These are phyloP conservation scores for Daedaleopsis sinensis DNA, from an alignment of 768 basidiomycete species.

Conservation along the genomic window DNA sequence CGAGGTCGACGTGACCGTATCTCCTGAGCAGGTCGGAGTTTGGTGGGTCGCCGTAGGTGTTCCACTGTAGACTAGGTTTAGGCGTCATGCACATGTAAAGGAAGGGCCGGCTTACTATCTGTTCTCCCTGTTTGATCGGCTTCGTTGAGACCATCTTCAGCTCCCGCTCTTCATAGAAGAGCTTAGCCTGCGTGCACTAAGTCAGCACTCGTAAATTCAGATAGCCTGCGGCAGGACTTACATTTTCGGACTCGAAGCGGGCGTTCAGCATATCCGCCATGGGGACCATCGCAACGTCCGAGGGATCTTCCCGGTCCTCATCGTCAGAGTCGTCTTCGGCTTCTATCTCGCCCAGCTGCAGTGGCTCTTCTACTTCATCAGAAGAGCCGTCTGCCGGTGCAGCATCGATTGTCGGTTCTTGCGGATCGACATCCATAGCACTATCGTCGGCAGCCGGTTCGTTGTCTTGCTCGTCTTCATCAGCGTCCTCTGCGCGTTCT, in stretches of 20 bases:
- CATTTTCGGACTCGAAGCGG: conserved; percentile 81
- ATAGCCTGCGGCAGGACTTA: conserved; percentile 36
- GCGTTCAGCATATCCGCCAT: conserved; percentile 98
- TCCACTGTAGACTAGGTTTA: conserved; percentile 59
- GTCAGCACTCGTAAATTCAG: background rate
- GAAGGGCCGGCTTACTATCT: conserved; percentile 76
- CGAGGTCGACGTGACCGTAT: conserved; percentile 89
- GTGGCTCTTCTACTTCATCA: background rate
- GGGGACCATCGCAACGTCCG: conserved; percentile 88
- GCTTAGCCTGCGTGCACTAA: conserved; percentile 59
- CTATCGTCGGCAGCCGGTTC: conserved; percentile 29
- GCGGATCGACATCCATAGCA: conserved; percentile 39
- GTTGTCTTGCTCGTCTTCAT: conserved; percentile 42
- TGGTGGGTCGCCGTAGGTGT: conserved; percentile 93
- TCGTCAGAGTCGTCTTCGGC: conserved; percentile 38
- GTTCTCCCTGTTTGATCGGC: conserved; percentile 73
- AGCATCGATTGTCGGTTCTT: conserved; percentile 34
- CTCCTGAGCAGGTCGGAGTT: conserved; percentile 93
- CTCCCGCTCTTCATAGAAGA: conserved; percentile 75
- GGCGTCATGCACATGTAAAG: conserved; percentile 28
- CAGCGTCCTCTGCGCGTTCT: conserved; percentile 19
- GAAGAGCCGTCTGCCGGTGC: conserved; percentile 39
- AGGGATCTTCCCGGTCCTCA: conserved; percentile 56
- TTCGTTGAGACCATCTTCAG: conserved; percentile 85
- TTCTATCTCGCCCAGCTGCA: conserved; percentile 11